phyloP scores from a whole-genome alignment of 2,329 filamentous ascomycete species.

The Sclerotinia borealis region DNA sequence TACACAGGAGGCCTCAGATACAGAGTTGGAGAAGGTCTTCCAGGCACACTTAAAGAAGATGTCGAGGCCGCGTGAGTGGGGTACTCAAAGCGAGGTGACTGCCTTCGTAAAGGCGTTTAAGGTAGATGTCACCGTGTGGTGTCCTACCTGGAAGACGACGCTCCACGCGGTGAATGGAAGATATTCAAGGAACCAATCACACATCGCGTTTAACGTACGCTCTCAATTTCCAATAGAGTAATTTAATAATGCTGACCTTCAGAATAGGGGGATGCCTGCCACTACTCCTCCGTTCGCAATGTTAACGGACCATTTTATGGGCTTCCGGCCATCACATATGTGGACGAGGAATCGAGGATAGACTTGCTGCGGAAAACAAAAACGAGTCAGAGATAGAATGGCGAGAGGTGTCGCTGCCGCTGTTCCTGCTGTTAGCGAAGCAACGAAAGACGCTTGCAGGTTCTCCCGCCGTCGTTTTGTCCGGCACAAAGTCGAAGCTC shows the following conservation, averaged over 20 bases:
- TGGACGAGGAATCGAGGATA: too few relatives aligned
- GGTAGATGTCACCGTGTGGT: constrained; percentile 54
- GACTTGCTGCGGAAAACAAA: not conserved
- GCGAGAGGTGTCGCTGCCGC: not conserved
- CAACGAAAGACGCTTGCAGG: too few relatives aligned
- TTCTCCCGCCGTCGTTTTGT: too few relatives aligned
- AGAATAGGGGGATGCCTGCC: constrained; percentile 32
- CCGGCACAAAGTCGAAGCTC: too few relatives aligned
- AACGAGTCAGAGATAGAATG: not conserved
- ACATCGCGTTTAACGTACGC: not conserved
- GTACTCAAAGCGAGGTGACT: constrained; percentile 61
- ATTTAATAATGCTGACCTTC: not conserved
- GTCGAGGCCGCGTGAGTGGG: constrained; percentile 54
- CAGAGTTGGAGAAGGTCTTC: constrained; percentile 47
- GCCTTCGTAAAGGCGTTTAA: constrained; percentile 58
- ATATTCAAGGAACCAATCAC: not conserved
- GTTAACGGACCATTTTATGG: not conserved
- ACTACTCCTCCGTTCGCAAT: constrained; percentile 58
- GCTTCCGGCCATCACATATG: not conserved
- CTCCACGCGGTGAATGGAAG: not conserved
- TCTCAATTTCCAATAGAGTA: not conserved
- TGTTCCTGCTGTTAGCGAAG: not conserved
- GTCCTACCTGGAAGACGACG: constrained; percentile 36
- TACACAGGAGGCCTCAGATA: constrained; percentile 43
- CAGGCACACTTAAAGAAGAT: constrained; percentile 53